These are phyloP conservation scores for Sporothrix phasma DNA, from an alignment of 2,329 filamentous ascomycete species.

Conservation along the genomic window DNA sequence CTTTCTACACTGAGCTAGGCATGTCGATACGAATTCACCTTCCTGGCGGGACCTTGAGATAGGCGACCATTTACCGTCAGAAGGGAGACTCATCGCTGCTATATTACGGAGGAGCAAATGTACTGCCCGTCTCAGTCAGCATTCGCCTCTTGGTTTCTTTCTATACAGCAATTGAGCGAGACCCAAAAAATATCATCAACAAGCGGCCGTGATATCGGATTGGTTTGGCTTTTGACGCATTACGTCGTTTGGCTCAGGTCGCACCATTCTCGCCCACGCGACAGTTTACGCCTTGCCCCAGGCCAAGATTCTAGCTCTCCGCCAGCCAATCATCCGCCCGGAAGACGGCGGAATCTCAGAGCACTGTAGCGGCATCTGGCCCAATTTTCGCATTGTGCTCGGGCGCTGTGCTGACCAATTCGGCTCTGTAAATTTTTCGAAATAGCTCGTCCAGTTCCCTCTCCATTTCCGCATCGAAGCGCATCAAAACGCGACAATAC, in stretches of 20 bases:
- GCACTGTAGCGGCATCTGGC: background rate
- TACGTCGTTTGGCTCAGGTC: background rate
- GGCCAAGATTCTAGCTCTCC: background rate
- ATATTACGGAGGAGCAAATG: background rate
- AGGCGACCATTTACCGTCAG: background rate
- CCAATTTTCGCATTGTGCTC: background rate
- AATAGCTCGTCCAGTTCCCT: background rate
- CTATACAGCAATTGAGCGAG: too few relatives aligned
- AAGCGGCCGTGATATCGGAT: too few relatives aligned
- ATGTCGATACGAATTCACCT: background rate
- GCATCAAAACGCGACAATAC: background rate
- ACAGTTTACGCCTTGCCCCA: background rate
- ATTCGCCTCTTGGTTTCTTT: too few relatives aligned
- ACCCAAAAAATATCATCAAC: background rate
- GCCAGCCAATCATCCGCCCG: conserved; percentile 8
- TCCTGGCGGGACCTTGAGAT: background rate
- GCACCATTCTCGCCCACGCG: background rate
- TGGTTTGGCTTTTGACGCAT: background rate
- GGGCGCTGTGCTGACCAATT: conserved; percentile 13
- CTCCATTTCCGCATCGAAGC: background rate
- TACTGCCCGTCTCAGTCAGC: background rate
- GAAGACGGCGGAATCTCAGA: conserved; percentile 1
- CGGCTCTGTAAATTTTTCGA: conserved; percentile 14
- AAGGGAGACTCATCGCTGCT: background rate
- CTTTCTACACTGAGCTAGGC: background rate